Evolutionary conservation across 2,329 filamentous ascomycete species (phyloP).

Genomic region (Epichloe scottii): DNA sequence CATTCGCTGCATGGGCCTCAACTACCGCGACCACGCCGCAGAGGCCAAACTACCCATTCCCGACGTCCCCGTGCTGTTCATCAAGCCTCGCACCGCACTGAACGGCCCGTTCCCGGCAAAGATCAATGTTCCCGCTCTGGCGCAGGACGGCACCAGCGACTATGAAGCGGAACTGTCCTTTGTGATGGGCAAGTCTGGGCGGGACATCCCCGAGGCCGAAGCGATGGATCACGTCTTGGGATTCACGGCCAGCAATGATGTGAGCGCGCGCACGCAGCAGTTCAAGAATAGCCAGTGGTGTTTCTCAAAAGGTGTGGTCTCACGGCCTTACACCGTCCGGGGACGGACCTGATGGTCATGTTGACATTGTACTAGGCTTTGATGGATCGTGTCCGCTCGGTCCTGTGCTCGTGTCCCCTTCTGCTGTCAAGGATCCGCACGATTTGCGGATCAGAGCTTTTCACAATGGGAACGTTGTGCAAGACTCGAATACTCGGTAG

Average conservation of each 20-base stretch:
- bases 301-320: conserved; percentile 26
- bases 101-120: conserved; percentile 19
- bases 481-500: conserved; percentile 21
- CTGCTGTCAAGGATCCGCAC: conserved; percentile 18
- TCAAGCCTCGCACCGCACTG: conserved; percentile 26
- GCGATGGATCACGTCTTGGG: conserved; percentile 27
- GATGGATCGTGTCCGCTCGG: conserved; percentile 39
- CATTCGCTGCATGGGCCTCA: conserved; percentile 33
- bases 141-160: conserved; percentile 21
- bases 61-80: conserved; percentile 23
- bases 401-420: conserved; percentile 20
- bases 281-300: conserved; percentile 26
- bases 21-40: conserved; percentile 28
- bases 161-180: conserved; percentile 28
- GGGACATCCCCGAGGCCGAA: conserved; percentile 23
- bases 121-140: conserved; percentile 14
- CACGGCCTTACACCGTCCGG: conserved; percentile 7
- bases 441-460: conserved; percentile 19
- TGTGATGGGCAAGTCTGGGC: conserved; percentile 27
- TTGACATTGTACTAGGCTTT: conserved; percentile 12
- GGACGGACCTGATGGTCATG: conserved; percentile 8
- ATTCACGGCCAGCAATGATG: conserved; percentile 27
- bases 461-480: conserved; percentile 24
- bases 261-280: conserved; percentile 24
- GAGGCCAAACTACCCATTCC: conserved; percentile 26